Conservation (phyloP, 768 basidiomycete genomes). For the Asterophora parasitica region DNA sequence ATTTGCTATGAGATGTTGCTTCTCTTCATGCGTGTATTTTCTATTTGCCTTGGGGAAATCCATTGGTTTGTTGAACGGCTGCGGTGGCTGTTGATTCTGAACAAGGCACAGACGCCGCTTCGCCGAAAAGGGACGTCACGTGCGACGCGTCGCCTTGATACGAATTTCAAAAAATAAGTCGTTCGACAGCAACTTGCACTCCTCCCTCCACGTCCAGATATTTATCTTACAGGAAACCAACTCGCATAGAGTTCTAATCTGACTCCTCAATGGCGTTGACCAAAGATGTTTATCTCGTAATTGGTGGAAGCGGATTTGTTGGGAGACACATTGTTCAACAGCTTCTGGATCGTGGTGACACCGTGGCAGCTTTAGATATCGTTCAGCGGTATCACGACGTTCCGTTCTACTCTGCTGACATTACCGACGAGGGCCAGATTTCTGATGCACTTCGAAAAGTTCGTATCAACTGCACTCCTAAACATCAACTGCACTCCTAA, state of each 20-base stretch:
- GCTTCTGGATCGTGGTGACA: slow-evolving; percentile 72
- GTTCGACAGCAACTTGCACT: slow-evolving; percentile 15
- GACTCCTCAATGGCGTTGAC: slow-evolving; percentile 18
- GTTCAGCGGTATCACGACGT: slow-evolving; percentile 87
- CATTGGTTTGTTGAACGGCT: slow-evolving; percentile 20
- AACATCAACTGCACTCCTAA: neutral
- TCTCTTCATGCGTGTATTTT: slow-evolving; percentile 60
- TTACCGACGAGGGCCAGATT: slow-evolving; percentile 73
- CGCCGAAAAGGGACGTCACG: slow-evolving; percentile 29
- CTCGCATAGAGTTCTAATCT: neutral
- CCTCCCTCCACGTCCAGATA: neutral
- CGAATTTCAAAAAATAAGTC: slow-evolving; percentile 18
- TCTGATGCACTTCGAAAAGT: slow-evolving; percentile 72
- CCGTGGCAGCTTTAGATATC: slow-evolving; percentile 85
- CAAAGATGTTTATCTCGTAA: slow-evolving; percentile 79
- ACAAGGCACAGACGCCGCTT: slow-evolving; percentile 12
- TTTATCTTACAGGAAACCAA: slow-evolving; percentile 2
- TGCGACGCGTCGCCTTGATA: slow-evolving; percentile 29
- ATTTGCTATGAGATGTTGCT: slow-evolving; percentile 69
- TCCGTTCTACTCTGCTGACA: slow-evolving; percentile 86
- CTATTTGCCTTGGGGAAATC: slow-evolving; percentile 25
- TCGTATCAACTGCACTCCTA: slow-evolving; percentile 17
- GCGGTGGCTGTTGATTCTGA: slow-evolving; percentile 9
- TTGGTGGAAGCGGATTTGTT: slow-evolving; percentile 91
- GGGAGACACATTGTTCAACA: slow-evolving; percentile 89